Evolutionary conservation across 495 filamentous ascomycete genomes (phyloP).

Genomic region (Elasticomyces elasticus): DNA sequence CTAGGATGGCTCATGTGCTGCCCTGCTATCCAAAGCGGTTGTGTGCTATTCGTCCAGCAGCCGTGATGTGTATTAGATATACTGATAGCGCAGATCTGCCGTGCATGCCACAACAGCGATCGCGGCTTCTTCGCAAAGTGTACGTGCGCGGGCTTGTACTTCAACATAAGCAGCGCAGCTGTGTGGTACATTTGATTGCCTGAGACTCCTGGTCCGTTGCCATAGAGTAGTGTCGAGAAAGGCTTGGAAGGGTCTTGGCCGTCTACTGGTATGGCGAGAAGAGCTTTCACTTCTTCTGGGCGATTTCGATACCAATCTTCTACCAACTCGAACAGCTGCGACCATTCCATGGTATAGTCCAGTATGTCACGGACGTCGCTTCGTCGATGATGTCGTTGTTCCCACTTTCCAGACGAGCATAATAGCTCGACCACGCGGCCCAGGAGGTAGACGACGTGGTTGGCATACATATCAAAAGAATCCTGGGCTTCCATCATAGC

Average conservation of each 20-base stretch:
- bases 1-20: slow-evolving; percentile 20
- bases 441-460: slow-evolving; percentile 11
- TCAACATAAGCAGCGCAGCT: slow-evolving; percentile 19
- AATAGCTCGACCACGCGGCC: slow-evolving; percentile 15
- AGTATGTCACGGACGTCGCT: slow-evolving; percentile 7
- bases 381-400: slow-evolving; percentile 1
- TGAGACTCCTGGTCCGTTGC: slow-evolving; percentile 8
- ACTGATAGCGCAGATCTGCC: slow-evolving; percentile 19
- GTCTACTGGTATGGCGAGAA: slow-evolving; percentile 3
- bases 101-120: slow-evolving; percentile 22
- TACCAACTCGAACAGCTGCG: slow-evolving; percentile 14
- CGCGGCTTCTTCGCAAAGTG: slow-evolving; percentile 5
- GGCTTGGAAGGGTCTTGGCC: slow-evolving; percentile 6
- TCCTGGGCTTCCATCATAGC: slow-evolving; percentile 8
- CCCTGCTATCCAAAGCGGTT: slow-evolving; percentile 20
- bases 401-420: slow-evolving; percentile 4
- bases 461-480: slow-evolving; percentile 15
- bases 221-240: slow-evolving; percentile 16
- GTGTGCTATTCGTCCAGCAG: slow-evolving; percentile 18
- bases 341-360: slow-evolving; percentile 9
- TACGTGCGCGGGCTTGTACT: slow-evolving; percentile 8
- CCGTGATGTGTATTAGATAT: slow-evolving; percentile 20
- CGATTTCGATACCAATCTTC: slow-evolving; percentile 18
- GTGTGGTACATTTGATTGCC: slow-evolving; percentile 22
- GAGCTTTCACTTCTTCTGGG: slow-evolving; percentile 14